phyloP scores from a whole-genome alignment of 371 early-diverging fungal species.

The Cokeromyces recurvatus region DNA sequence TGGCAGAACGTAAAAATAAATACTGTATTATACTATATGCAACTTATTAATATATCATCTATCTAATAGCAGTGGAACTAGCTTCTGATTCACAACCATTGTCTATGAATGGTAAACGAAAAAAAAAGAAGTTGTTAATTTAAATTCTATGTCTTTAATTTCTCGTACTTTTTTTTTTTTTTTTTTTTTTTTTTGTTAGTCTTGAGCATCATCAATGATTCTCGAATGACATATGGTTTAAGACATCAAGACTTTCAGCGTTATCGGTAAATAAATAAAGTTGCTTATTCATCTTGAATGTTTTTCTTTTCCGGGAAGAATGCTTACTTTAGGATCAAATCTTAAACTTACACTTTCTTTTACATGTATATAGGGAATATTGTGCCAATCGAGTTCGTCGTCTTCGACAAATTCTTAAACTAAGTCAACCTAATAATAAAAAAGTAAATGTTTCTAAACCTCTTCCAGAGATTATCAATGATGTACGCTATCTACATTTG shows the following conservation, averaged over 20 bases:
- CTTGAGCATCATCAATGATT: constrained; percentile 55
- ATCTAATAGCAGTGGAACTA: no score
- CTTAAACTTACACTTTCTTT: background rate
- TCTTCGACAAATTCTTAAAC: constrained; percentile 54
- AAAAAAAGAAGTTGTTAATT: no score
- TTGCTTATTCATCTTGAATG: background rate
- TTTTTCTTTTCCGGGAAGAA: no score
- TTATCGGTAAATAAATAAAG: constrained; percentile 50
- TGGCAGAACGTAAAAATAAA: no score
- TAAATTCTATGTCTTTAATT: no score
- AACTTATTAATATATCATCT: no score
- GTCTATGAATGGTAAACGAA: no score
- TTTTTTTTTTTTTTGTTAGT: no score
- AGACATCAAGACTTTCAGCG: constrained; percentile 80
- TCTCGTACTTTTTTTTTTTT: no score
- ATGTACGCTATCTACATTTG: constrained; percentile 56
- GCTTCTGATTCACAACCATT: no score
- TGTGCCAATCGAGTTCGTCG: constrained; percentile 67
- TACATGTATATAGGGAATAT: constrained; percentile 41
- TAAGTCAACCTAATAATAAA: constrained; percentile 56
- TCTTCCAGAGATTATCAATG: constrained; percentile 41
- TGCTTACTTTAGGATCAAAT: no score
- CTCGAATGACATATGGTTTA: constrained; percentile 76
- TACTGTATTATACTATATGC: no score
- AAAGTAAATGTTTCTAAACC: constrained; percentile 42